phyloP scores from a whole-genome alignment of 148 eudicot species.

The Rhododendron ovatum region DNA sequence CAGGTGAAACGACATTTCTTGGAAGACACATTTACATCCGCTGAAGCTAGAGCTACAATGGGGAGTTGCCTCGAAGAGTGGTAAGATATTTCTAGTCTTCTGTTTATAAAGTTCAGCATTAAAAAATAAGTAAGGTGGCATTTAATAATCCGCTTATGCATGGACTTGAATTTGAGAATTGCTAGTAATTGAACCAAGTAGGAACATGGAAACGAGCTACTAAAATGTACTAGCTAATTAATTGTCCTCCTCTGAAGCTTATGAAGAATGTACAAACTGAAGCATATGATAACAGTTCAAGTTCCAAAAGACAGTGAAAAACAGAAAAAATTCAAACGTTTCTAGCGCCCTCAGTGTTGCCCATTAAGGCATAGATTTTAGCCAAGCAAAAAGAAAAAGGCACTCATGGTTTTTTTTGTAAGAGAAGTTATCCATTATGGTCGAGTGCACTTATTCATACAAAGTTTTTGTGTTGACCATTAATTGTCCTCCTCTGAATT shows the following conservation, averaged over 20 bases:
- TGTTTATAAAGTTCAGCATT: background rate
- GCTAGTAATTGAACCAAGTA: background rate
- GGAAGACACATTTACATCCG: constrained; percentile 49
- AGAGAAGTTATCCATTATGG: background rate
- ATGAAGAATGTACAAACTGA: background rate
- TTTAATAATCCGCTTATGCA: background rate
- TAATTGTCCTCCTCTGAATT: constrained; percentile 1
- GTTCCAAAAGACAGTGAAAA: background rate
- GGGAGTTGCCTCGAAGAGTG: constrained; percentile 56
- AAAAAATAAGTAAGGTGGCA: background rate
- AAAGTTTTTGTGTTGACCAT: background rate
- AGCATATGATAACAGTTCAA: background rate
- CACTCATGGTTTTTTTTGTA: background rate
- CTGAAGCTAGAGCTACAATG: constrained; percentile 47
- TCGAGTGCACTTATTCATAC: background rate
- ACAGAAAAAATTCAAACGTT: background rate
- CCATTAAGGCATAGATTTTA: background rate
- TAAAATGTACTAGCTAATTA: background rate
- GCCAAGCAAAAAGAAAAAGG: background rate
- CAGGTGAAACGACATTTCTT: constrained; percentile 43
- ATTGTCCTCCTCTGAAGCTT: background rate
- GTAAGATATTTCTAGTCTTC: constrained; percentile 34
- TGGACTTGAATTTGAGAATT: background rate
- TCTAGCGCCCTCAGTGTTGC: background rate
- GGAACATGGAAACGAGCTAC: background rate